Evolutionary conservation across 179 eudicot species (phyloP), one percentile per base, ranked within the genome.

Genomic region (Silene coronaria): DNA sequence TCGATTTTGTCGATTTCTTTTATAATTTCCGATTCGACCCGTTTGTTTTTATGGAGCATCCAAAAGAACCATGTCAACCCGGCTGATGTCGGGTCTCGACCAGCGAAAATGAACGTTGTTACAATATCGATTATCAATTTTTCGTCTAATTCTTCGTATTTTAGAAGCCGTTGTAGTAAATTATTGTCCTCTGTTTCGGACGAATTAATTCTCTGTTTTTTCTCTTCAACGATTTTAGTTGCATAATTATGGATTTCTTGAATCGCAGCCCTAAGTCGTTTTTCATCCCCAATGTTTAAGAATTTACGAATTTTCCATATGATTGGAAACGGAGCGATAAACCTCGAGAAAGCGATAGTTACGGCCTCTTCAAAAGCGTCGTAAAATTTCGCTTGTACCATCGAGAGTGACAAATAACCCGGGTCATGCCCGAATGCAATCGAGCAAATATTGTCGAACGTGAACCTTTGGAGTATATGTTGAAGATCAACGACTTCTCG

Each of bases 21-120:
- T 0, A 88, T 0, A 16, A 91, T 85, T 76, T 83, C 78, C 0
- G 28, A 72, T 48, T 89, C 91, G 1, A 84, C 89, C 0, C 17
- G 73, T 9, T 80, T 80, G 48, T 89, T 76, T 4, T 58, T 78
- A 11, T 76, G 73, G 27, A 91, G 30, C 0, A 85, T 69, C 89
- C 86, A 91, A 75, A 86, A 89, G 55, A 88, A 91, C 97, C 97
- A 89, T 0, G 89, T 81, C 14, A 91, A 59, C 2, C 91, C 91
- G 0, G 91, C 69, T 0, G 96, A 85, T 0, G 93, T 85, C 0
- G 91, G 85, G 73, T 91, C 93, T 16, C 89, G 77, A 1, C 91
- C 93, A 0, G 93, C 97, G 4, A 89, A 74, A 0, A 88, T 89
- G 72, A 89, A 91, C 45, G 89, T 88, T 10, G 86, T 84, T 13